Conservation (phyloP, 1,284 basidiomycete species). For the Pterulicium gracile region DNA sequence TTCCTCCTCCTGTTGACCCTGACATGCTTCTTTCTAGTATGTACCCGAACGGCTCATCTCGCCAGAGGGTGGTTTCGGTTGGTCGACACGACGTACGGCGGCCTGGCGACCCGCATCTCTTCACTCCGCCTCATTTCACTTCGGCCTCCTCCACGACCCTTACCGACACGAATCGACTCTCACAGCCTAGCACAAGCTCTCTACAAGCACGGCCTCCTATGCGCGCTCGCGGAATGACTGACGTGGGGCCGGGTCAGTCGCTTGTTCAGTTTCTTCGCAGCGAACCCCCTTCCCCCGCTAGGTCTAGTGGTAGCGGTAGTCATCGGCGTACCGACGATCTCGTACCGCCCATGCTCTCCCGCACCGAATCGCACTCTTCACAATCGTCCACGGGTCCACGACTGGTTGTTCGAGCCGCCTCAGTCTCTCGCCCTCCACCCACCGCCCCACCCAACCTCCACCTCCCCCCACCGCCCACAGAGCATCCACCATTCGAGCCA, state of each 20-base stretch:
- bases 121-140: not conserved
- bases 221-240: conserved; percentile 45
- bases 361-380: conserved; percentile 4
- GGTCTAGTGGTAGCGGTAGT: not conserved
- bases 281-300: conserved; percentile 6
- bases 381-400: conserved; percentile 16
- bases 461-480: conserved; percentile 31
- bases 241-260: conserved; percentile 19
- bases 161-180: conserved; percentile 17
- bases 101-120: not conserved
- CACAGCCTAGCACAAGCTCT: conserved; percentile 19
- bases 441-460: conserved; percentile 34
- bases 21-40: too few species aligned
- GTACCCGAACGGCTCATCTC: too few species aligned
- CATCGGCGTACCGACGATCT: conserved; percentile 4
- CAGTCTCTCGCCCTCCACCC: conserved; percentile 29
- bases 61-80: not conserved
- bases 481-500: too few species aligned
- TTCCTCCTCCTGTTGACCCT: too few species aligned
- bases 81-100: not conserved
- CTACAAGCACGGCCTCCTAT: conserved; percentile 21
- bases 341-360: conserved; percentile 6
- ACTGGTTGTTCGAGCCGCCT: conserved; percentile 28
- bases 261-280: conserved; percentile 9
- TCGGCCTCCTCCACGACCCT: conserved; percentile 11